Conservation (phyloP, 305 asterid species). For the Solanum hybrid region DNA sequence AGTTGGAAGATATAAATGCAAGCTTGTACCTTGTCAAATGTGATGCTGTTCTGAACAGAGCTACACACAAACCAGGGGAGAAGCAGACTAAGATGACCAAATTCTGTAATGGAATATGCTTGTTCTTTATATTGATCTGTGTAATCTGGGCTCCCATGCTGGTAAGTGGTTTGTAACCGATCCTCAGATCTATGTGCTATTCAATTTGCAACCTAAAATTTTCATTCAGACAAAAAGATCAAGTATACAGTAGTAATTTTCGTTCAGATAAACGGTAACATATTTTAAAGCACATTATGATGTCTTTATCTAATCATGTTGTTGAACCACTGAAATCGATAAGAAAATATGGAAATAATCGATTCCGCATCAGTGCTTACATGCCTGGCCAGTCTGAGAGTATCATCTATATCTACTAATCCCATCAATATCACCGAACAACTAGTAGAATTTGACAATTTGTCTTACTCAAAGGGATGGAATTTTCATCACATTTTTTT, state of each 20-base stretch:
- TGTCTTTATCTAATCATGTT: neutral
- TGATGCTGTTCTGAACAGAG: constrained; percentile 86
- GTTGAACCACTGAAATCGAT: neutral
- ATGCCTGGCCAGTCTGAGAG: neutral
- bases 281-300: neutral
- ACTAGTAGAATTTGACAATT: neutral
- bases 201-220: neutral
- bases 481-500: neutral
- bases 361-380: neutral
- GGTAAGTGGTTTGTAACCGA: constrained; percentile 40
- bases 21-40: constrained; percentile 97
- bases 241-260: neutral
- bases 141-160: constrained; percentile 99
- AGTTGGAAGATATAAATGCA: constrained; percentile 99
- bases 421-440: neutral
- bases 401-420: neutral
- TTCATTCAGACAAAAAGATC: neutral
- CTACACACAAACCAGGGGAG: constrained; percentile 76
- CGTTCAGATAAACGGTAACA: neutral
- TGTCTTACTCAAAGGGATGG: neutral
- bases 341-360: neutral
- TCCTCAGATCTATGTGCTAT: neutral
- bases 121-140: constrained; percentile 76
- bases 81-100: constrained; percentile 89
- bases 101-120: constrained; percentile 88